Evolutionary conservation across 768 basidiomycete species (phyloP), one percentile per base, ranked within the genome.

Genomic region (Boletus sp.): DNA sequence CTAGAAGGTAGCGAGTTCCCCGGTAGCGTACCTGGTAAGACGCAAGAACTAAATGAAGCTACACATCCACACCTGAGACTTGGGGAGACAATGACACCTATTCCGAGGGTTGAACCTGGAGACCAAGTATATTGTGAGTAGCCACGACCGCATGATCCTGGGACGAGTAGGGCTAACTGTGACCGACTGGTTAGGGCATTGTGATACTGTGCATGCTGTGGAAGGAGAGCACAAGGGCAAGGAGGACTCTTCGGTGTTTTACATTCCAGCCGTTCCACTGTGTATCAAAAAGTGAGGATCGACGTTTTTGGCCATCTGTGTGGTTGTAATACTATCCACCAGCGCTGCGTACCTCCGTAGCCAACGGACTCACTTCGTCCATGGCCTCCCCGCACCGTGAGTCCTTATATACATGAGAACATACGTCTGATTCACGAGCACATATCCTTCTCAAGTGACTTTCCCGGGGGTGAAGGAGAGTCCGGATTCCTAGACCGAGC

Each of bases 51-150:
- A 30, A 81, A 74, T 39, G 75, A 78, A 25, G 62, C 51, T 32
- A 82, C 81, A 0, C 86, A 88, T 58, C 87, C 87, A 0, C 85
- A 88, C 67, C 63, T 88, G n/a, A 65, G 71, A 51, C 72, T 88
- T 19, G 73, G 67, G 6, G 62, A 74, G 59, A 83, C 79, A 1
- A 85, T 87, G 84, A 70, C 79, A 9, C 77, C 79, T 9, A 72
- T 86, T 39, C 83, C 85, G 0, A 69, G 53, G 17, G 83, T 88
- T 2, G 70, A 80, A 40, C 83, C 85, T 4, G 85, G 85, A 0
- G 82, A 87, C 66, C 81, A 85, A 59, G 83, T 83, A 15, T 81
- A 81, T 51, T 83, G 81, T 82, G 70, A 66, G 37, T 19, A 39
- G 38, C 27, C n/a, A 40, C 27, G 4, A 21, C 14, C 15, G n/a